Percentiles rank a stretch among this genome's conserved stretches.
phyloP scores from a whole-genome alignment of 192 early-diverging fungal species.

The Mortierella antarctica region DNA sequence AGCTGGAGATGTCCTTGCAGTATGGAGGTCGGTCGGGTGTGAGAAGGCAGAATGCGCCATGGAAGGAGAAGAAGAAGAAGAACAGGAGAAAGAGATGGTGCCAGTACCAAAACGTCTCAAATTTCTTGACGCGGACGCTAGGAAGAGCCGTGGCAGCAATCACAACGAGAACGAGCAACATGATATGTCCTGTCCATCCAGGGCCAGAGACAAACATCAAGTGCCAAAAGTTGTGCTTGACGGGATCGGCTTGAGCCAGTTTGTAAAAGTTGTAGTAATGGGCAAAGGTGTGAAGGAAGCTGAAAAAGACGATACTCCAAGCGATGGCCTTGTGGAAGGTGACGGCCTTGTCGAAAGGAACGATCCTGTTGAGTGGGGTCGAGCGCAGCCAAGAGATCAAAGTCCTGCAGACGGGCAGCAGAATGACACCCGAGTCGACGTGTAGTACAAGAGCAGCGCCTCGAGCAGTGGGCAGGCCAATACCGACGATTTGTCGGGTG shows the following conservation, averaged over 20 bases:
- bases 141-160: slow-evolving; percentile 69
- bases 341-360: slow-evolving; percentile 79
- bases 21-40: slow-evolving; percentile 54
- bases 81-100: slow-evolving; percentile 82
- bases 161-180: slow-evolving; percentile 68
- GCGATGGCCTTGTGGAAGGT: slow-evolving; percentile 80
- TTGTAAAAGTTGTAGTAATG: slow-evolving; percentile 70
- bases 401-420: slow-evolving; percentile 88
- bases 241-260: slow-evolving; percentile 19
- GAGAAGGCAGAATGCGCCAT: slow-evolving; percentile 67
- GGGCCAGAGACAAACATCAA: slow-evolving; percentile 56
- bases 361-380: slow-evolving; percentile 66
- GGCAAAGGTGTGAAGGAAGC: slow-evolving; percentile 68
- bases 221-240: slow-evolving; percentile 43
- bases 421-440: slow-evolving; percentile 74
- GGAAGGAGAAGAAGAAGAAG: slow-evolving; percentile 75
- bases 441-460: slow-evolving; percentile 77
- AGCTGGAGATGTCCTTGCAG: slow-evolving; percentile 57
- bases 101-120: slow-evolving; percentile 83
- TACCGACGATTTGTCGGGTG: slow-evolving; percentile 61
- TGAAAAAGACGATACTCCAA: slow-evolving; percentile 73
- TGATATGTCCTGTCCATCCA: slow-evolving; percentile 77
- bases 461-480: slow-evolving; percentile 68
- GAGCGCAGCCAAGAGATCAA: slow-evolving; percentile 64
- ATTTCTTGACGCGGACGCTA: slow-evolving; percentile 65